Evolutionary conservation across 345 rosid species (phyloP).

Genomic region (Hirschfeldia incana): DNA sequence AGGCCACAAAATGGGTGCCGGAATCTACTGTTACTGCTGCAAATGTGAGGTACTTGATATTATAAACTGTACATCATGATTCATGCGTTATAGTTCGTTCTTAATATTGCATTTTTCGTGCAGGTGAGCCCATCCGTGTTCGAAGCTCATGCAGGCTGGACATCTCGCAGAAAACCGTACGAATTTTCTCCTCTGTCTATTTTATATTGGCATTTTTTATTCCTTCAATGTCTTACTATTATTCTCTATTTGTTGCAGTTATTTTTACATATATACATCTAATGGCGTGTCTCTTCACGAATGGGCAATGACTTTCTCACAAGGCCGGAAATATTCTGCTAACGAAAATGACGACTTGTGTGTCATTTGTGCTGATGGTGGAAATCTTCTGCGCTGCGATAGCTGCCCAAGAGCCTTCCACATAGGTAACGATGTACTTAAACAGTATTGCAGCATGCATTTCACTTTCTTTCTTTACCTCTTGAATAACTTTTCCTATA

Average conservation of each 20-base stretch:
- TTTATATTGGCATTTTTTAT: not conserved
- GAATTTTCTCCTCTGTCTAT: conserved; percentile 33
- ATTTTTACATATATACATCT: conserved; percentile 88
- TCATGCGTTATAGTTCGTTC: conserved; percentile 11
- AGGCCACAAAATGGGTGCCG: conserved; percentile 84
- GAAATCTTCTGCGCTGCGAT: conserved; percentile 89
- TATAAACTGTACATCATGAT: conserved; percentile 23
- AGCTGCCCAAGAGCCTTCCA: conserved; percentile 99
- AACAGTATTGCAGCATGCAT: conserved; percentile 16
- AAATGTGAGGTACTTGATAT: conserved; percentile 68
- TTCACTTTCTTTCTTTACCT: conserved; percentile 23
- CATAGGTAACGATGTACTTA: conserved; percentile 53
- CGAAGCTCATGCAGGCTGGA: conserved; percentile 99
- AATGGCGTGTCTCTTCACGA: conserved; percentile 99
- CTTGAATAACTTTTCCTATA: conserved; percentile 6
- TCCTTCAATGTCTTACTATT: conserved; percentile 1
- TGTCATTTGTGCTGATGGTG: conserved; percentile 95
- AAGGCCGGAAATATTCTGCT: conserved; percentile 67
- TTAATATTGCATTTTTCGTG: conserved; percentile 31
- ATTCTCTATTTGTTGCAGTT: conserved; percentile 54
- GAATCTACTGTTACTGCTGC: conserved; percentile 92
- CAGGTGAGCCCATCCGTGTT: conserved; percentile 97
- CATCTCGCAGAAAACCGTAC: conserved; percentile 95
- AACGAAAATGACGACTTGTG: conserved; percentile 82
- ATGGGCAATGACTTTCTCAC: conserved; percentile 81